These are phyloP conservation scores for Nemania sp. DNA, from an alignment of 2,329 filamentous ascomycete species.

Conservation along the genomic window DNA sequence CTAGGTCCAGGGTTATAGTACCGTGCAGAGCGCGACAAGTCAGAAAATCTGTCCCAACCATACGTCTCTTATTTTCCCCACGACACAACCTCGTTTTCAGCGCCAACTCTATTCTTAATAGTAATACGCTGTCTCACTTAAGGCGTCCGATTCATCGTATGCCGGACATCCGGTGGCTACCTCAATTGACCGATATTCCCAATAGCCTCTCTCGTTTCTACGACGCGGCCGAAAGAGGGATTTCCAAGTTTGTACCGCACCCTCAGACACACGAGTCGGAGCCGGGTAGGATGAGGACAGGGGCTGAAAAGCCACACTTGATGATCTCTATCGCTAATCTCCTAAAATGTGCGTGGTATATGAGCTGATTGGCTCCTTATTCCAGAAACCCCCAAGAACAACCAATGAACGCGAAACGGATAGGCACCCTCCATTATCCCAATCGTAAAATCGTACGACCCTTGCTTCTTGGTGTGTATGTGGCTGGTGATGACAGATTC, in stretches of 20 bases:
- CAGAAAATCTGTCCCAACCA: not conserved
- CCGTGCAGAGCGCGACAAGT: not conserved
- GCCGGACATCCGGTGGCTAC: not conserved
- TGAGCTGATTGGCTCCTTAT: slow-evolving; percentile 30
- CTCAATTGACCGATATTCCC: not conserved
- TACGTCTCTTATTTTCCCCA: not conserved
- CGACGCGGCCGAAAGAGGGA: not conserved
- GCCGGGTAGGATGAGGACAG: not conserved
- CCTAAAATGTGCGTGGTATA: slow-evolving; percentile 19
- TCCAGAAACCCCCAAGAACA: not conserved
- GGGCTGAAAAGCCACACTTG: slow-evolving; percentile 3
- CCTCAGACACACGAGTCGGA: not conserved
- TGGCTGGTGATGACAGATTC: slow-evolving; percentile 17
- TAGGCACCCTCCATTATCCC: slow-evolving; percentile 14
- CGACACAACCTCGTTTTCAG: not conserved
- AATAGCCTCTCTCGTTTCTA: not conserved
- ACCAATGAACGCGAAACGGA: slow-evolving; percentile 11
- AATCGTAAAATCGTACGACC: slow-evolving; percentile 23
- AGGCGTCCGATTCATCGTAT: not conserved
- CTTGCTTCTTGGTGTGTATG: slow-evolving; percentile 19
- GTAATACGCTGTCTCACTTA: not conserved
- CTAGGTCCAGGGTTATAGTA: not conserved
- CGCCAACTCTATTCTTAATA: not conserved
- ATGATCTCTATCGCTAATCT: slow-evolving; percentile 33
- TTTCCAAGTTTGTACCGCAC: not conserved